Evolutionary conservation across 1,139 yeast genomes (phyloP).

Genomic region (Yamadazyma mexicana): DNA sequence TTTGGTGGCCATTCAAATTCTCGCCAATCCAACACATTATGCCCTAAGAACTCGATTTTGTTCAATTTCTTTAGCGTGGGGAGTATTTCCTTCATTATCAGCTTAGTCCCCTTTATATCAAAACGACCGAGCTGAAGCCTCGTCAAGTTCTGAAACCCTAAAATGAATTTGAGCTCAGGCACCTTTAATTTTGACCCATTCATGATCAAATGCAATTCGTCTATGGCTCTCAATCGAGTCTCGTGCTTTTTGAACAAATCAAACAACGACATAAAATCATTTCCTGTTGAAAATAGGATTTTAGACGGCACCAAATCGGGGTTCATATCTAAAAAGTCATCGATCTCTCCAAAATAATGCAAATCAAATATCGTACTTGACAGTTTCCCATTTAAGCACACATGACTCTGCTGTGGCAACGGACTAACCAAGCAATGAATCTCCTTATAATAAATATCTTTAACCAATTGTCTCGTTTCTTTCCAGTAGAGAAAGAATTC

Average conservation of each 20-base stretch:
- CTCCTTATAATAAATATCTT: constrained; percentile 30
- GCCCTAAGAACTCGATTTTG: constrained; percentile 34
- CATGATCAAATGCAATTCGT: constrained; percentile 25
- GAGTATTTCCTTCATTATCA: constrained; percentile 13
- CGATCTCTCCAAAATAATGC: constrained; percentile 29
- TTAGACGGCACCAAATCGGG: constrained; percentile 29
- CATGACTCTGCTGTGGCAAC: constrained; percentile 25
- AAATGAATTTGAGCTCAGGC: constrained; percentile 23
- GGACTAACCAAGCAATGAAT: constrained; percentile 37
- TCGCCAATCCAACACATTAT: constrained; percentile 31
- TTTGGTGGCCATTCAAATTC: constrained; percentile 22
- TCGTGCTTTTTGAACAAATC: constrained; percentile 23
- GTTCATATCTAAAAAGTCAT: constrained; percentile 28
- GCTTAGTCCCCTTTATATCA: constrained; percentile 17
- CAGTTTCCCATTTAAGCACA: constrained; percentile 18
- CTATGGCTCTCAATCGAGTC: constrained; percentile 17
- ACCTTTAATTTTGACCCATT: constrained; percentile 16
- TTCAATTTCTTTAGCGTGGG: constrained; percentile 18
- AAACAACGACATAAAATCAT: constrained; percentile 31
- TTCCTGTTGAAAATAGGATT: constrained; percentile 30
- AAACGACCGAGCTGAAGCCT: constrained; percentile 32
- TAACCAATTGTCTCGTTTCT: constrained; percentile 22
- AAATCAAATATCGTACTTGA: constrained; percentile 25
- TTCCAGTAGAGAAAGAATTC: constrained; percentile 26
- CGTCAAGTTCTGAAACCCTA: constrained; percentile 26